Base-by-base conservation (phyloP, 2,329 filamentous ascomycete species). In the Metarhizium anisopliae region DNA sequence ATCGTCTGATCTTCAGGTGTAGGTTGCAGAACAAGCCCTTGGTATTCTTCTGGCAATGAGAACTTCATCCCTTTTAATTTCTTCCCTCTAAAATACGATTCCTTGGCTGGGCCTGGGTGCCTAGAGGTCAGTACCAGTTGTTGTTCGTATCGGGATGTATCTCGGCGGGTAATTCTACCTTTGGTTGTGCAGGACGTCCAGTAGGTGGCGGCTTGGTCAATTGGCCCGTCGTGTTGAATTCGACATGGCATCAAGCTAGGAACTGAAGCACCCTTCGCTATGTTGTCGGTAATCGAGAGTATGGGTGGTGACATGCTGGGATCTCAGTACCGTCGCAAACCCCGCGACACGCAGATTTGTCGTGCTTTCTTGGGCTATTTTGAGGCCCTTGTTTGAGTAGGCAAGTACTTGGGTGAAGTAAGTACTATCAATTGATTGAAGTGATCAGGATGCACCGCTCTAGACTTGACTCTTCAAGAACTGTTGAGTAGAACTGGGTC, bases 241-340 rank as follows among this genome's bases (percentile, higher is more conserved):
- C 83, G 82, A 64, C 89, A 94, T 3, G 92, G 91, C 14, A 96
- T 77, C 20, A 96, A 74, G 65, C 96, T 86, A 4, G 86, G 81
- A 0, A 77, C 82, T 55, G 76, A 75, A 57, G 77, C 76, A 20
- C 56, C 47, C 2, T 56, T 11, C n/a, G 57, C 54, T 2, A 62
- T 54, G 29, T 60, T 55, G 5, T 64, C 59, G n/a, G 68, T 65
- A 35, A 80, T 64, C 3, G 65, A 63, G 30, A 80, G 68, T 16
- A 79, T 77, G 42, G 72, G 68, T 56, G 72, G 70, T 6, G 71
- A 64, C 76, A 77, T 77, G 32, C 7, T 64, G 8, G 45, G 16
- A 47, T 7, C 25, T 25, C 25, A 45, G 42, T 45, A 45, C 25
- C 18, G 6, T 16, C 13, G 38, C 38, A 40, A 40, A 14, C 7